phyloP scores from a whole-genome alignment of 2,329 filamentous ascomycete species.

The Blastomyces parvus region DNA sequence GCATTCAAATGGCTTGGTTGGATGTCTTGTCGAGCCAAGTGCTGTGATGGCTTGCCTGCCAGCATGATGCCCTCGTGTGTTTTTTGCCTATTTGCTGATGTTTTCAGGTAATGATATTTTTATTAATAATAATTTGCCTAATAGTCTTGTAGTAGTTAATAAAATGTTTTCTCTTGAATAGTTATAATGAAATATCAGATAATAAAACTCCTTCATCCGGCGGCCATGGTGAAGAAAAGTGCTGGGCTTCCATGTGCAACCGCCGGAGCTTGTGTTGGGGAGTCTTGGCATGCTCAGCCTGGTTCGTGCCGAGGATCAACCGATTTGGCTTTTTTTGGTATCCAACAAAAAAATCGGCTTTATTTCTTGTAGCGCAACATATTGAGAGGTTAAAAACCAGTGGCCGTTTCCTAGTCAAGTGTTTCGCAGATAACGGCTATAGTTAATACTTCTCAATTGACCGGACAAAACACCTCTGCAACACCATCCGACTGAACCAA shows the following conservation, averaged over 20 bases:
- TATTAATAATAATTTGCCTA: neutral
- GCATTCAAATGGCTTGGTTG: neutral
- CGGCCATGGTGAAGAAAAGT: too few species aligned
- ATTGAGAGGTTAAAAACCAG: neutral
- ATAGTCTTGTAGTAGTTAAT: neutral
- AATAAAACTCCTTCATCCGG: too few species aligned
- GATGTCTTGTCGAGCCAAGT: neutral
- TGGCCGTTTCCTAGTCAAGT: neutral
- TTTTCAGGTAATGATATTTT: neutral
- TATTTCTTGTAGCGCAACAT: neutral
- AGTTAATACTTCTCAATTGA: neutral
- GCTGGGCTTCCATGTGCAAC: too few species aligned
- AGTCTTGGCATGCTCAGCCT: constrained; percentile 1
- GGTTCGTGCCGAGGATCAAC: neutral
- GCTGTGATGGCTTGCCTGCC: neutral
- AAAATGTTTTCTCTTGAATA: neutral
- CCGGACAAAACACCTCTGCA: neutral
- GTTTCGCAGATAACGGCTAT: neutral
- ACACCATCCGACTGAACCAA: neutral
- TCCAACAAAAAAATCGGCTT: neutral
- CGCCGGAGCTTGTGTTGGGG: neutral
- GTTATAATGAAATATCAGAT: neutral
- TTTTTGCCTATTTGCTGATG: neutral
- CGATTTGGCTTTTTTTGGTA: neutral
- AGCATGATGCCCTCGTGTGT: neutral